Conservation (phyloP, 2,329 filamentous ascomycete genomes). For the Fusarium sp. region DNA sequence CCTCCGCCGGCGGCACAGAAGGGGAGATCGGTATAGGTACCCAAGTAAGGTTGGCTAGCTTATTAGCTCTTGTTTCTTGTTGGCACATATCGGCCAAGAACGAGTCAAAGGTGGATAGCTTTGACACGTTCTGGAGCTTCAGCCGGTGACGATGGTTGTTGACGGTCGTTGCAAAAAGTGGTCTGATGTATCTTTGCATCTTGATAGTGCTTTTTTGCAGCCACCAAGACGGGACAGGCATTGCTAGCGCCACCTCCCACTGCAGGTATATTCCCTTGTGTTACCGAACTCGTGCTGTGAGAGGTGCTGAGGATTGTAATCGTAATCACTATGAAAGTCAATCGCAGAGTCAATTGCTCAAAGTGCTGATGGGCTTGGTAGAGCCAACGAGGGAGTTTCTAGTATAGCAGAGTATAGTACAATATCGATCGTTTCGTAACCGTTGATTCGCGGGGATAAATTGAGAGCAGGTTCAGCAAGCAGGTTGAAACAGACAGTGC, state of each 20-base stretch:
- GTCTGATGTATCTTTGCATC: conserved; percentile 29
- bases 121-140: conserved; percentile 18
- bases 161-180: conserved; percentile 18
- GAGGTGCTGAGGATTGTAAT: background rate
- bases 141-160: conserved; percentile 18
- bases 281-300: background rate
- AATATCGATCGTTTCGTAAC: background rate
- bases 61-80: conserved; percentile 10
- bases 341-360: conserved; percentile 4
- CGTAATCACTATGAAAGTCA: conserved; percentile 12
- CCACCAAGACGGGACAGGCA: conserved; percentile 11
- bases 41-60: conserved; percentile 5
- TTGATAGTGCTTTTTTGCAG: conserved; percentile 21
- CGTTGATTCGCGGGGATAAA: conserved; percentile 31
- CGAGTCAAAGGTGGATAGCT: conserved; percentile 23
- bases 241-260: conserved; percentile 22
- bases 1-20: background rate
- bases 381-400: background rate
- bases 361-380: background rate
- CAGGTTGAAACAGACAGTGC: conserved; percentile 8
- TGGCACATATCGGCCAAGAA: conserved; percentile 23
- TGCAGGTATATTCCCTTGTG: conserved; percentile 5
- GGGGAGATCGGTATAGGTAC: conserved; percentile 9
- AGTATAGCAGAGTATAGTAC: background rate
- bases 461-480: background rate